Conservation (phyloP, 2,329 filamentous ascomycete genomes). For the Ophiostoma triangulosporum region DNA sequence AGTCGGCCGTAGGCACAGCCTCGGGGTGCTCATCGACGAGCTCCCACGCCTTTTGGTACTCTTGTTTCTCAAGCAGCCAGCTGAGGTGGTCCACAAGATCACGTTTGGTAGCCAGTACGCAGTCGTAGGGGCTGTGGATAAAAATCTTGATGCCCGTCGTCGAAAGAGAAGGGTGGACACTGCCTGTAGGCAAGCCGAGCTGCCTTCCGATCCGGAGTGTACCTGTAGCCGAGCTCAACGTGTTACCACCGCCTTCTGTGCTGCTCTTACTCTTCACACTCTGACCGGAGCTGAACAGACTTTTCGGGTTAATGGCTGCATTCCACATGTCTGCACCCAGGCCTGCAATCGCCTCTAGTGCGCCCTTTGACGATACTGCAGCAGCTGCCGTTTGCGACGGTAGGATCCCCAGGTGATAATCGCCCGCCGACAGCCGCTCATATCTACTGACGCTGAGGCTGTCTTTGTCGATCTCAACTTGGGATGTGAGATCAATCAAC, state of each 20-base stretch:
- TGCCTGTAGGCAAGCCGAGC: slow-evolving; percentile 5
- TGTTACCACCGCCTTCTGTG: slow-evolving; percentile 16
- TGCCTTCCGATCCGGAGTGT: slow-evolving; percentile 13
- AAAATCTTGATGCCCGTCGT: slow-evolving; percentile 60
- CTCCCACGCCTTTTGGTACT: slow-evolving; percentile 78
- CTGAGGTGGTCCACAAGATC: slow-evolving; percentile 73
- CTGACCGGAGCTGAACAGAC: slow-evolving; percentile 74
- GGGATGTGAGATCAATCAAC: slow-evolving; percentile 76
- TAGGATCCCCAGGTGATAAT: slow-evolving; percentile 81
- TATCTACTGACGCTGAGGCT: slow-evolving; percentile 75
- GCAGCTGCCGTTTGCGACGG: slow-evolving; percentile 58
- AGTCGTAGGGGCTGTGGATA: slow-evolving; percentile 93
- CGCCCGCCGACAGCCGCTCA: slow-evolving; percentile 71
- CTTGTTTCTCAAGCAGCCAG: slow-evolving; percentile 72
- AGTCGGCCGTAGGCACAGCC: slow-evolving; percentile 34
- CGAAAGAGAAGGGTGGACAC: slow-evolving; percentile 39
- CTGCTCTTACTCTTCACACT: slow-evolving; percentile 55
- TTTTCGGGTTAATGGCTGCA: slow-evolving; percentile 72
- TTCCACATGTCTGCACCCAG: slow-evolving; percentile 75
- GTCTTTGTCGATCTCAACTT: slow-evolving; percentile 79
- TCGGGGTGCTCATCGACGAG: slow-evolving; percentile 82
- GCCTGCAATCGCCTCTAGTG: slow-evolving; percentile 62
- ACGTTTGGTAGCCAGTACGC: slow-evolving; percentile 78
- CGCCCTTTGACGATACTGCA: slow-evolving; percentile 52
- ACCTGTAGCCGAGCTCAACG: background rate